These are phyloP conservation scores for Boletus speciosus DNA, from an alignment of 768 basidiomycete species.

Conservation along the genomic window DNA sequence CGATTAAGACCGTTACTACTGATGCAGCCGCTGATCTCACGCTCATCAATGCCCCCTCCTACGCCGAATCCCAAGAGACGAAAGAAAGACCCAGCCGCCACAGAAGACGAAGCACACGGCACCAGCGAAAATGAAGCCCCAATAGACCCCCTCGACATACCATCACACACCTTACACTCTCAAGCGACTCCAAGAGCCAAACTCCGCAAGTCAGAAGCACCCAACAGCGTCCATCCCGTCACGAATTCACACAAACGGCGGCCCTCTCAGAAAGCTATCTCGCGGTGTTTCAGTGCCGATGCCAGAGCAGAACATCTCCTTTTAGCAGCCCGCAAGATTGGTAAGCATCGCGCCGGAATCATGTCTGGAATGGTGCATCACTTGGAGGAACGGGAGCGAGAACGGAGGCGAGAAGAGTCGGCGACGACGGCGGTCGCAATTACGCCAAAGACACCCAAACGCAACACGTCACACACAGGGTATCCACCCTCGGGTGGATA, in stretches of 20 bases:
- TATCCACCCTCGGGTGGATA: slow-evolving; percentile 27
- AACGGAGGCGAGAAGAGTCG: slow-evolving; percentile 24
- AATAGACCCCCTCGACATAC: slow-evolving; percentile 17
- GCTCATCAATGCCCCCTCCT: slow-evolving; percentile 15
- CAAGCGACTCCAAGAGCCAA: slow-evolving; percentile 25
- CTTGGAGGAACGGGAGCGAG: slow-evolving; percentile 32
- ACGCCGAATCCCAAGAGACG: slow-evolving; percentile 27
- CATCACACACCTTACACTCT: slow-evolving; percentile 9
- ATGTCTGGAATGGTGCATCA: slow-evolving; percentile 47
- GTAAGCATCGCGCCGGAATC: slow-evolving; percentile 56
- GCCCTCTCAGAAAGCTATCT: slow-evolving; percentile 23
- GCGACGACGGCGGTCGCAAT: slow-evolving; percentile 18
- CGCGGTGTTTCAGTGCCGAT: slow-evolving; percentile 47
- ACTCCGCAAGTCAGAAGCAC: slow-evolving; percentile 19
- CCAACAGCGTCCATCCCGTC: slow-evolving; percentile 2
- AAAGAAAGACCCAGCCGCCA: slow-evolving; percentile 21
- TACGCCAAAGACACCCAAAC: slow-evolving; percentile 29
- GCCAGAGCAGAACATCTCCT: slow-evolving; percentile 71
- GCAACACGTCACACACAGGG: slow-evolving; percentile 27
- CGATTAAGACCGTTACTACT: slow-evolving; percentile 67
- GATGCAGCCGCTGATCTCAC: slow-evolving; percentile 50
- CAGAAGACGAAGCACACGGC: slow-evolving; percentile 27
- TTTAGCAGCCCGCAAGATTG: slow-evolving; percentile 66
- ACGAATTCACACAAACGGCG: slow-evolving; percentile 23
- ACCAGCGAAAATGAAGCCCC: slow-evolving; percentile 27